These are phyloP conservation scores for Nicotiana tabacum DNA, from an alignment of 257 asterid species.

Conservation along the genomic window DNA sequence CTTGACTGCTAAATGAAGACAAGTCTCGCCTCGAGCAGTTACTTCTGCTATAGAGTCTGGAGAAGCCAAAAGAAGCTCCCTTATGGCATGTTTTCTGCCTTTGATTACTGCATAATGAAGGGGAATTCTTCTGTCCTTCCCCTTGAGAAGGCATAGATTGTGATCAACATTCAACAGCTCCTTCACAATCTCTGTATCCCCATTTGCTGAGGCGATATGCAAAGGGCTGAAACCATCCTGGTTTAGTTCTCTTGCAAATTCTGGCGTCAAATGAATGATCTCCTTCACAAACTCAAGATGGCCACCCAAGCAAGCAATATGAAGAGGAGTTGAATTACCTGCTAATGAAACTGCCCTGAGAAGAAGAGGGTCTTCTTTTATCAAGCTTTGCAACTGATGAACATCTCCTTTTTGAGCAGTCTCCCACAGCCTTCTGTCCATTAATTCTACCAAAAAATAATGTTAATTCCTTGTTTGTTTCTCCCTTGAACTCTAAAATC, in stretches of 20 bases:
- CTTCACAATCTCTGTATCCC: conserved; percentile 29
- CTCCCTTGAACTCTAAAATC: background rate
- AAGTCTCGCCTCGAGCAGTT: conserved; percentile 33
- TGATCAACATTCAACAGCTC: conserved; percentile 23
- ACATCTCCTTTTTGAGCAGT: background rate
- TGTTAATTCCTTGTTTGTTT: background rate
- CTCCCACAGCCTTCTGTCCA: conserved; percentile 1
- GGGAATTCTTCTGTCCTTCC: conserved; percentile 32
- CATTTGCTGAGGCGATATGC: conserved; percentile 34
- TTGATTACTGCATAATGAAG: conserved; percentile 34
- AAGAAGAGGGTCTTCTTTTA: background rate
- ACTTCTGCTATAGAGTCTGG: conserved; percentile 19
- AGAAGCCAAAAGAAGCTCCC: conserved; percentile 17
- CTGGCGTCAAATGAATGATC: background rate
- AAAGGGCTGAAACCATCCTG: conserved; percentile 30
- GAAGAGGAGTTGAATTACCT: conserved; percentile 2
- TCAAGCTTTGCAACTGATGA: background rate
- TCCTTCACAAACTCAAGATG: conserved; percentile 1
- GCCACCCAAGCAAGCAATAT: background rate
- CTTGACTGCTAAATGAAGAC: conserved; percentile 33
- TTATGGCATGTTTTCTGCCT: conserved; percentile 24
- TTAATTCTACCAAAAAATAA: background rate
- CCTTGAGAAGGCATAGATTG: conserved; percentile 28
- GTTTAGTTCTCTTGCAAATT: conserved; percentile 14
- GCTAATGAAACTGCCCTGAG: background rate